phyloP scores from a whole-genome alignment of 139 green algal species.

The Tetradesmus lagerheimii region DNA sequence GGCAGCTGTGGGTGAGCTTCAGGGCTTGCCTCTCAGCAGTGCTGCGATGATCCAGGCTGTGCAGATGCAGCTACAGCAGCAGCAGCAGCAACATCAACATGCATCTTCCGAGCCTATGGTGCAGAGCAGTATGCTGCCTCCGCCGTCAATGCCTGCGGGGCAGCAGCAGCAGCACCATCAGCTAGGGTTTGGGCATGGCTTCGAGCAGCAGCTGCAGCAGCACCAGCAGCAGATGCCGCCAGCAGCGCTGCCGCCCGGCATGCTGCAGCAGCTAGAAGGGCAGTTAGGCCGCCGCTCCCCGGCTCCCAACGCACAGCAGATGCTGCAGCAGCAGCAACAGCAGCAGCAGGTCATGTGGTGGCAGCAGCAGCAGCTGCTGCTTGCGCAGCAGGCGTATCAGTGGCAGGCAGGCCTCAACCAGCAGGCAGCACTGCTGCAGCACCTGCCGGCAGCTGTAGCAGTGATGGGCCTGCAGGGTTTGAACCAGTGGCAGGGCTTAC shows the following conservation, averaged over 20 bases:
- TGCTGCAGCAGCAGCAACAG: slow-evolving; percentile 12
- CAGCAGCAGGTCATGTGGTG: slow-evolving; percentile 30
- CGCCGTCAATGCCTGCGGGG: background rate
- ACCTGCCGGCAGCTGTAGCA: slow-evolving; percentile 27
- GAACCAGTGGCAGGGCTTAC: background rate
- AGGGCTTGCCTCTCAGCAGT: background rate
- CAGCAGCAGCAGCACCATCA: background rate
- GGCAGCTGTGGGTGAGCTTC: background rate
- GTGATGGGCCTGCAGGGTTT: slow-evolving; percentile 29
- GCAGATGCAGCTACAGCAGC: background rate
- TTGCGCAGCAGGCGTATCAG: slow-evolving; percentile 27
- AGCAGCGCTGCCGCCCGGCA: background rate
- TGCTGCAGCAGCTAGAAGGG: background rate
- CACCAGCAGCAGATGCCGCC: background rate
- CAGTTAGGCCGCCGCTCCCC: background rate
- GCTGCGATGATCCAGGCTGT: background rate
- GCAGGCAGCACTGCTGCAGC: slow-evolving; percentile 27
- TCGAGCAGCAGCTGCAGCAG: background rate
- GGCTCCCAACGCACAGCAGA: background rate
- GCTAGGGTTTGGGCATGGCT: background rate
- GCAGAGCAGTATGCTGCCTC: background rate
- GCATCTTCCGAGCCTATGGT: background rate
- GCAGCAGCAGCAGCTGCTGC: slow-evolving; percentile 47
- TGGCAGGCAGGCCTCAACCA: slow-evolving; percentile 22
- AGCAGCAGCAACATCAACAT: background rate